Percentiles rank a stretch among this genome's conserved stretches.
Evolutionary conservation across 2,329 filamentous ascomycete species (phyloP).

Genomic region (Apiospora kogelbergensis): DNA sequence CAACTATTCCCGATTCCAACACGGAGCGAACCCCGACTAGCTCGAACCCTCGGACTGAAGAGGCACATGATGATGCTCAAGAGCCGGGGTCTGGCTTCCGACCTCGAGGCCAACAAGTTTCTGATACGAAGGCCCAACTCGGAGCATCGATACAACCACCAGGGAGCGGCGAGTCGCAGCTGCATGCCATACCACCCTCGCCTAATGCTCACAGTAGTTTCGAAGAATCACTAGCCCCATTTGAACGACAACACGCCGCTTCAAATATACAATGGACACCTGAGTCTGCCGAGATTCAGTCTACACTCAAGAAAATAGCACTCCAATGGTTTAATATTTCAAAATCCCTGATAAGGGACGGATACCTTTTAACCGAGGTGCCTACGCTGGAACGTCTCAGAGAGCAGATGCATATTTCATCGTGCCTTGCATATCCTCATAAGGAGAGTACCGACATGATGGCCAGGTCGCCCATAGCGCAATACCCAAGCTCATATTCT

Average conservation of each 20-base stretch:
- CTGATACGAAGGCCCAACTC: background rate
- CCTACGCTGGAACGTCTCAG: background rate
- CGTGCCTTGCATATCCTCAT: background rate
- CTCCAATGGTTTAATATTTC: background rate
- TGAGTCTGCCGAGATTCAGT: background rate
- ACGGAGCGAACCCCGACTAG: background rate
- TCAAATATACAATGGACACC: background rate
- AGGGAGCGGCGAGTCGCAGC: background rate
- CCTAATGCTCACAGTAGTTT: background rate
- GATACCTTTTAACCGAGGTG: background rate
- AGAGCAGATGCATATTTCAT: background rate
- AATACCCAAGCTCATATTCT: too few species aligned
- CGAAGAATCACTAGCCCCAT: background rate
- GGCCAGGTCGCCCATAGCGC: too few species aligned
- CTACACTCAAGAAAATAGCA: background rate
- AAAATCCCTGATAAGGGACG: background rate
- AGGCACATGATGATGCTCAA: background rate
- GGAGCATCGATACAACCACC: background rate
- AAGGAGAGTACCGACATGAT: too few species aligned
- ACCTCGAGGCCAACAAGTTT: background rate
- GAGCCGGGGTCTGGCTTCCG: background rate
- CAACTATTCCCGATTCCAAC: background rate
- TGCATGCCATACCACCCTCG: background rate
- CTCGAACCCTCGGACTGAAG: background rate
- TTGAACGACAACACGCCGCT: background rate